Base-by-base conservation (phyloP, 2,329 filamentous ascomycete species). In the Neophaeococcomyces aloes region DNA sequence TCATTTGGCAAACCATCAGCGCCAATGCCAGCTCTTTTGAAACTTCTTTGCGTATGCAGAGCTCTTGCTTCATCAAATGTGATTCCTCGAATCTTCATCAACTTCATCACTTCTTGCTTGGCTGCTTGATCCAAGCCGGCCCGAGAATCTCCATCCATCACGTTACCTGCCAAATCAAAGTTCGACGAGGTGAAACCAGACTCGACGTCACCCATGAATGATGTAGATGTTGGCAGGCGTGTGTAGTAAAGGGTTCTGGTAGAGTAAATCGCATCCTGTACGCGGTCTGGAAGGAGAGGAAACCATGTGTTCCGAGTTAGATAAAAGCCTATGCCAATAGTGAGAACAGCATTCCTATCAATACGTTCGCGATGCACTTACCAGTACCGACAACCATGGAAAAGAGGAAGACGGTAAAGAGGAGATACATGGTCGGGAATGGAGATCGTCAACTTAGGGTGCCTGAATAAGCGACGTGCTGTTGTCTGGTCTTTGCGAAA, bases 31-130 rank as follows among this genome's bases (percentile, higher is more conserved):
- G 94, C 86, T 60, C 80, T 86, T 60, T 78, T 79, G 66, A 98
- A 94, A 46, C 80, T 72, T 56, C 83, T 78, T 67, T 95, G 83
- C 66, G 87, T 91, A 61, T 84, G 93, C 35, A 86, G 74, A 56
- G 85, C 75, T 55, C 91, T 75, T 30, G 89, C 91, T 67, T 95
- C 86, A 65, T 98, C 89, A 61, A 98, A 98, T 48, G 73, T 76
- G 51, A 96, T 76, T 46, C 80, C 75, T 51, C 79, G 74, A 61
- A 74, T 79, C 75, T 86, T 89, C 91, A 98, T 98, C 55, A 98
- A 88, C 55, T 75, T 76, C 57, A 87, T 75, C 32, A 98, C 79
- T 63, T 94, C 86, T 30, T 72, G 67, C 70, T 96, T 96, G 45
- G 77, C 83, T 37, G 68, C 70, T 52, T 83, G 79, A 60, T 96